phyloP scores from a whole-genome alignment of 345 rosid genomes.

The Eucalyptus polyanthemos region DNA sequence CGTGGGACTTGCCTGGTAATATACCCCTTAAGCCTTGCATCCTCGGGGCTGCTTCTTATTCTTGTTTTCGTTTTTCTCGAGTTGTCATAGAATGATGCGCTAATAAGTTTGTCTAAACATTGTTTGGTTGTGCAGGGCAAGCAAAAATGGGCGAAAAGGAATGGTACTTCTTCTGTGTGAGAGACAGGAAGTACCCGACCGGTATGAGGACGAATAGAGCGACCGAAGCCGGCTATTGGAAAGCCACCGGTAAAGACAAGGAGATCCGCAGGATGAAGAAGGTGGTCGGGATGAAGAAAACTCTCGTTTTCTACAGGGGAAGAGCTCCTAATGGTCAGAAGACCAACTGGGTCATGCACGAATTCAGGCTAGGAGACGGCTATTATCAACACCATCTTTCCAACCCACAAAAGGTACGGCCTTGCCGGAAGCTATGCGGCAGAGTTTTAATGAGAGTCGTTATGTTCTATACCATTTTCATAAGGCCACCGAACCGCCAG shows the following conservation, averaged over 20 bases:
- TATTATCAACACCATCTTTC: neutral
- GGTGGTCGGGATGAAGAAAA: conserved; percentile 92
- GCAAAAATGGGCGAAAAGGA: conserved; percentile 97
- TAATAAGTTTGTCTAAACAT: neutral
- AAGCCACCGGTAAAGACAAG: conserved; percentile 90
- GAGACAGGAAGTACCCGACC: conserved; percentile 89
- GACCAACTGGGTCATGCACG: conserved; percentile 90
- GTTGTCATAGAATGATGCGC: neutral
- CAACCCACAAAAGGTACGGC: neutral
- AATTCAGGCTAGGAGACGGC: conserved; percentile 43
- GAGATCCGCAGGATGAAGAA: conserved; percentile 64
- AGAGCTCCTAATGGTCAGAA: conserved; percentile 87
- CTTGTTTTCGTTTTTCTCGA: neutral
- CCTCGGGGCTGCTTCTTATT: neutral
- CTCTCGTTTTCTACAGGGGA: conserved; percentile 84
- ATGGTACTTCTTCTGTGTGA: conserved; percentile 91
- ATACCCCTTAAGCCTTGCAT: neutral
- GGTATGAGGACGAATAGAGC: conserved; percentile 87
- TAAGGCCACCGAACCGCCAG: neutral
- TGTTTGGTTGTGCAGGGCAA: conserved; percentile 28
- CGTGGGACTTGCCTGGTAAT: conserved; percentile 93
- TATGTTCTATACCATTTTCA: conserved; percentile 24
- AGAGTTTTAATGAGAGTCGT: conserved; percentile 12
- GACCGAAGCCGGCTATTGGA: conserved; percentile 92
- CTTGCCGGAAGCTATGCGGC: neutral